Evolutionary conservation across 1,284 basidiomycete genomes (phyloP), one percentile per base, ranked within the genome.

Genomic region (Pseudozyma sp.): DNA sequence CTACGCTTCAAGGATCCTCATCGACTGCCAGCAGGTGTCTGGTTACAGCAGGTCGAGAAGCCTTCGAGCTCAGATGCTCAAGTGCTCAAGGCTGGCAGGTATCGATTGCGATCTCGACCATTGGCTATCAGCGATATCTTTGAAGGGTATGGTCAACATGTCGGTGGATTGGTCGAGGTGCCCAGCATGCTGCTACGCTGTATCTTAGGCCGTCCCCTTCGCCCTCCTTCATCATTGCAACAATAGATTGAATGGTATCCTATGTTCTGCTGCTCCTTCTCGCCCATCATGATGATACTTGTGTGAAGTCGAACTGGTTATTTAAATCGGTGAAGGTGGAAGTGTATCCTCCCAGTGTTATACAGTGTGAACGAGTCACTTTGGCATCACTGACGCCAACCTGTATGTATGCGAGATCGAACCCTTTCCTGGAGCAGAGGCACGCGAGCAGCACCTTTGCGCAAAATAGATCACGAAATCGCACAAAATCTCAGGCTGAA

Each of bases 1-100:
- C 85, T 97, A 25, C 88, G 93, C n/a, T 73, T 91, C 35, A 97
- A 97, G 85, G 94, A 96, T 83, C 91, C 93, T 3, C 89, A 89
- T 77, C 88, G 95, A 40, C 82, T 97, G 16, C 93, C 95, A 11
- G 60, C 59, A 0, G 72, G 72, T 2, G 51, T 75, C 5, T 68
- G 60, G 59, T 42, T 75, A 39, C 57, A 70, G 35, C 45, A 61
- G 1, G 11, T 62, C 12, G 55, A 25, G 7, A 10, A 16, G 16
- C 16, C 21, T 12, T 14, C 53, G 5, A 36, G 31, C 16, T 13
- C n/a, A 19, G 34, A 43, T 21, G 16, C n/a, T 18, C 34, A 44
- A 25, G 59, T 31, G 10, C 35, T 71, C 38, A 36, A 31, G 16
- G 47, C 43, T 40, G 52, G 59, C 25, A 44, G 49, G 0, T 72